These are phyloP conservation scores for Globisporangium abappressorium DNA, from an alignment of 352 stramenopile genomes.

Conservation along the genomic window DNA sequence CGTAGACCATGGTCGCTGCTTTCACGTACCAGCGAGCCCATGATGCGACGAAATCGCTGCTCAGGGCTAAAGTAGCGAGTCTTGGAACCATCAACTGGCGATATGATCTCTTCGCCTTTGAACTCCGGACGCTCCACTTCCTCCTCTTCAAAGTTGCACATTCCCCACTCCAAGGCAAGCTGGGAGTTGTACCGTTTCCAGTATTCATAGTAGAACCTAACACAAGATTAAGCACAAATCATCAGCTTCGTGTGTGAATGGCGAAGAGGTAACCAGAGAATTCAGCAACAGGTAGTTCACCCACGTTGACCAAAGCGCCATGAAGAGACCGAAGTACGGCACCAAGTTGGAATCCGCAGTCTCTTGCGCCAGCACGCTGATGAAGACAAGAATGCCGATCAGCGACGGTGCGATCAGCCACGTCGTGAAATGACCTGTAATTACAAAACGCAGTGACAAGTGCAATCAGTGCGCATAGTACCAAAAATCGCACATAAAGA, in stretches of 20 bases:
- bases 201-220: constrained; percentile 76
- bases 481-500: background rate
- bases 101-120: constrained; percentile 63
- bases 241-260: background rate
- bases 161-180: constrained; percentile 71
- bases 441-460: background rate
- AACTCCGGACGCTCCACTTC: constrained; percentile 73
- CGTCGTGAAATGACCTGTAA: constrained; percentile 87
- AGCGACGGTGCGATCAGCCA: constrained; percentile 92
- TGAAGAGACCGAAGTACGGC: constrained; percentile 79
- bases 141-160: constrained; percentile 70
- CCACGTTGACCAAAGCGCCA: constrained; percentile 75
- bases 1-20: background rate
- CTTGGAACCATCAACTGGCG: constrained; percentile 63
- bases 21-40: constrained; percentile 55
- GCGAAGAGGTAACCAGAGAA: background rate
- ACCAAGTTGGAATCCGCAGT: constrained; percentile 60
- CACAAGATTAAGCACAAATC: background rate
- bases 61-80: constrained; percentile 80
- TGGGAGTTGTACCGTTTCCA: constrained; percentile 80
- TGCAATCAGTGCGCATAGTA: background rate
- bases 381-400: constrained; percentile 86
- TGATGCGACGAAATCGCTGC: constrained; percentile 55
- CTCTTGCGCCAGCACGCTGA: constrained; percentile 61
- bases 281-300: constrained; percentile 4